Percentiles rank a stretch among this genome's conserved stretches.
phyloP scores from a whole-genome alignment of 768 basidiomycete genomes.

The Baorangia bicolor region DNA sequence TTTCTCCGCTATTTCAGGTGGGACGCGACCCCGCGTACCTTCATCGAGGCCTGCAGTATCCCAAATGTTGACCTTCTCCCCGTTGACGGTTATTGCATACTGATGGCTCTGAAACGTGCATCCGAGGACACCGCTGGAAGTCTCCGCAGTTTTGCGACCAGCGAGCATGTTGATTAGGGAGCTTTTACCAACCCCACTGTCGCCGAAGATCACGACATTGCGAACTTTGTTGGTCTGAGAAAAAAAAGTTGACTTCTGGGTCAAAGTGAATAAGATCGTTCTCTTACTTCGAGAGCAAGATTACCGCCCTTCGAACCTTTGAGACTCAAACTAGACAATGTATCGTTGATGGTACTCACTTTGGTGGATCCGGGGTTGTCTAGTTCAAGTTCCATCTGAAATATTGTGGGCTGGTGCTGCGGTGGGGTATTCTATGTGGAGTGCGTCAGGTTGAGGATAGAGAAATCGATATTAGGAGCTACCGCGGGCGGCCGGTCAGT shows the following conservation, averaged over 20 bases:
- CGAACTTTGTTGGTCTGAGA: conserved; percentile 8
- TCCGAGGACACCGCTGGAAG: conserved; percentile 32
- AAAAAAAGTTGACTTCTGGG: background rate
- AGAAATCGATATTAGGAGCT: background rate
- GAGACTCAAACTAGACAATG: background rate
- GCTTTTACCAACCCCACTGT: conserved; percentile 44
- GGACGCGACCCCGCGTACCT: conserved; percentile 25
- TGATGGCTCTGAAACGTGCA: conserved; percentile 36
- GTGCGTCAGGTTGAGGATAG: background rate
- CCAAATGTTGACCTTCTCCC: conserved; percentile 24
- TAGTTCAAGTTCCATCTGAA: background rate
- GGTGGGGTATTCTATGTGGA: background rate
- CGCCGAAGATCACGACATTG: conserved; percentile 46
- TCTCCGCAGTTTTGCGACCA: conserved; percentile 27
- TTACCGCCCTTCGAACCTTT: background rate
- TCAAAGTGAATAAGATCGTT: background rate
- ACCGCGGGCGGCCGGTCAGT: conserved; percentile 1
- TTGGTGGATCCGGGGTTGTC: background rate
- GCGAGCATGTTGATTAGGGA: conserved; percentile 43
- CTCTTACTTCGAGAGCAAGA: conserved; percentile 9
- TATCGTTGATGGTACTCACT: conserved; percentile 6
- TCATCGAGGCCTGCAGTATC: conserved; percentile 36
- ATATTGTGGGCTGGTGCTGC: conserved; percentile 12
- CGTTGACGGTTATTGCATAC: conserved; percentile 23
- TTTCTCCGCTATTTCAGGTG: conserved; percentile 26